Evolutionary conservation across 1,284 basidiomycete species (phyloP).

Genomic region (Marasmius tenuissimus): DNA sequence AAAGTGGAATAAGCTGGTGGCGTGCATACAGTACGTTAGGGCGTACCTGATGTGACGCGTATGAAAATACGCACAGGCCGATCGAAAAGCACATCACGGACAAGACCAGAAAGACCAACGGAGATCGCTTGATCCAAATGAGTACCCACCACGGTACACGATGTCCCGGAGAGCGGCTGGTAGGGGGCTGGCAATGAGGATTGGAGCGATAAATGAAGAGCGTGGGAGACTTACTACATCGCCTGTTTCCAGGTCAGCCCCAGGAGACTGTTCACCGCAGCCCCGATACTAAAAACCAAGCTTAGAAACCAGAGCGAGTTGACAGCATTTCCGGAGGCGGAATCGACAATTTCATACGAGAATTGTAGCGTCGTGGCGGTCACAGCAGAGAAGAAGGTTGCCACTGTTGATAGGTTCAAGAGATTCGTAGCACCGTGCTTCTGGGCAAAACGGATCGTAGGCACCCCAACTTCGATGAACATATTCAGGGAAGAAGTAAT

Average conservation of each 20-base stretch:
- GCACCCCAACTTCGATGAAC: constrained; percentile 75
- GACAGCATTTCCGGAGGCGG: constrained; percentile 44
- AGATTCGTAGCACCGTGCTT: constrained; percentile 69
- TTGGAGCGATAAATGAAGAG: constrained; percentile 2
- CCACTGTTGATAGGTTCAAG: constrained; percentile 70
- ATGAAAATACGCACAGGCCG: constrained; percentile 66
- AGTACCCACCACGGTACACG: constrained; percentile 80
- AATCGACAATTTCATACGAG: constrained; percentile 46
- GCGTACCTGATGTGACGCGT: constrained; percentile 59
- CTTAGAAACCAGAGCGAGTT: constrained; percentile 76
- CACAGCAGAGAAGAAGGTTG: constrained; percentile 77
- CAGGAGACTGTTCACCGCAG: constrained; percentile 71
- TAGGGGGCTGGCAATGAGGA: constrained; percentile 14
- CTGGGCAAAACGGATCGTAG: constrained; percentile 73
- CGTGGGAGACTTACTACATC: constrained; percentile 61
- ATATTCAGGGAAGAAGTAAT: constrained; percentile 63
- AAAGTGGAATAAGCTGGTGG: constrained; percentile 10
- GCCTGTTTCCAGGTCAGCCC: constrained; percentile 77
- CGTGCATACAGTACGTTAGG: constrained; percentile 4
- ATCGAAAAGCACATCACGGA: constrained; percentile 73
- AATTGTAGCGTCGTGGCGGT: constrained; percentile 73
- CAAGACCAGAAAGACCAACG: constrained; percentile 70
- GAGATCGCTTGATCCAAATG: constrained; percentile 80
- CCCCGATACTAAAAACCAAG: constrained; percentile 73
- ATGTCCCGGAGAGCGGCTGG: constrained; percentile 47